Base-by-base conservation (phyloP, 306 rosid genomes). In the Lathyrus oleraceus region DNA sequence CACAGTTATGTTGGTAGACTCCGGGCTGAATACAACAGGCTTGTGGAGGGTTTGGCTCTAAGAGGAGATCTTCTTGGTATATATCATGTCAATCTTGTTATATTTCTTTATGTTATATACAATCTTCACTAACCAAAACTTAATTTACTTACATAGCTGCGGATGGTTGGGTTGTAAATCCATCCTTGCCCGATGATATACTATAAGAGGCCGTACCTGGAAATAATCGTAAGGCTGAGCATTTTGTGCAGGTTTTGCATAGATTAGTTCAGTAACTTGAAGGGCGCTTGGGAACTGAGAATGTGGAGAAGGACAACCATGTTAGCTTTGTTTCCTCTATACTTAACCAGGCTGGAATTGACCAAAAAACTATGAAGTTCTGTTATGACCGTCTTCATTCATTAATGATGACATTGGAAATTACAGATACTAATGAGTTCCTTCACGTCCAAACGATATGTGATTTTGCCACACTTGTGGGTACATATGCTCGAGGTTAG, bases 151-250 rank as follows among this genome's bases (percentile, higher is more conserved):
- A 23, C 82, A 57, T 84, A 90, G 98, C 82, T 52, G 5, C 91
- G 4, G 96, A 93, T 79, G 76, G 70, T 56, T 93, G 97, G 96
- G 94, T 93, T 67, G 83, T 92, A 66, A 93, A 90, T 76, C 98
- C 98, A 21, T 90, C 94, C 32, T 78, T 93, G 76, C 98, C 98
- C 35, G 98, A 88, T 54, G 96, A 93, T 84, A 88, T 93, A 81
- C 66, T 90, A 67, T 87, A 88, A 81, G 98, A 93, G 87, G 98
- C 96, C n/a, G 98, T 90, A 66, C 98, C 98, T 11, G 98, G 98
- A 73, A 93, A 93, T 79, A 90, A 90, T 74, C 94, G 98, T 12
- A 84, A 83, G 74, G 97, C 94, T 2, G 96, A 93, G 69, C 91
- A 88, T 82, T 93, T 93, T 74, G 25, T 93, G 79, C 96, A 82